Evolutionary conservation across 1,139 yeast species (phyloP), one percentile per base, ranked within the genome.

Genomic region (Scheffersomyces illinoinensis): DNA sequence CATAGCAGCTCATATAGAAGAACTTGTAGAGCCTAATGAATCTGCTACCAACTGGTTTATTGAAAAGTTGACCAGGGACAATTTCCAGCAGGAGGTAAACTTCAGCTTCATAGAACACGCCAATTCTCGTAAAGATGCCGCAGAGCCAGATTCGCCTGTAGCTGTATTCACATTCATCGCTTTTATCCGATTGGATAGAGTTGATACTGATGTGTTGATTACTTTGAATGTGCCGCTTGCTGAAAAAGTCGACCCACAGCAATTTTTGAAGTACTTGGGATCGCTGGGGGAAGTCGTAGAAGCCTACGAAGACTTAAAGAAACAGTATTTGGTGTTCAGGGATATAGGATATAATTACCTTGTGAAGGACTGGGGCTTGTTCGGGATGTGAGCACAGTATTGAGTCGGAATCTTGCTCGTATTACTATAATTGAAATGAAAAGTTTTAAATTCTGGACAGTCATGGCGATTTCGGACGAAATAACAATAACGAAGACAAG

Each of bases 151-250:
- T 54, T 58, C 61, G 20, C 64, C 64, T 1, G 57, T 46, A 7
- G 55, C 55, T 3, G 64, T 85, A 54, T 77, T 79, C 20, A 73
- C 87, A 18, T 77, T 86, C 26, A 65, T 88, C 24, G 87, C 85
- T 1, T 71, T 89, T 55, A 73, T 88, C 23, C 76, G 93, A 56
- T 67, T 89, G 50, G 67, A 68, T 4, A 78, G 77, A 55, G 86
- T 77, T 0, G 73, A 74, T 1, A 87, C 96, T 0, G 97, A 91
- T 71, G 78, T 88, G 1, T 68, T 90, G 55, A 72, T 90, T 19
- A 83, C 90, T 1, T 79, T 84, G 68, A 88, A 88, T 64, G 76
- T 86, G 2, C 90, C 91, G 57, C 50, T 73, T 58, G 52, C 64
- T 68, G 57, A 62, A 62, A 51, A 26, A 3, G 56, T 21, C 55